phyloP scores from a whole-genome alignment of 768 basidiomycete genomes.

The Lepiota brunneoincarnata region DNA sequence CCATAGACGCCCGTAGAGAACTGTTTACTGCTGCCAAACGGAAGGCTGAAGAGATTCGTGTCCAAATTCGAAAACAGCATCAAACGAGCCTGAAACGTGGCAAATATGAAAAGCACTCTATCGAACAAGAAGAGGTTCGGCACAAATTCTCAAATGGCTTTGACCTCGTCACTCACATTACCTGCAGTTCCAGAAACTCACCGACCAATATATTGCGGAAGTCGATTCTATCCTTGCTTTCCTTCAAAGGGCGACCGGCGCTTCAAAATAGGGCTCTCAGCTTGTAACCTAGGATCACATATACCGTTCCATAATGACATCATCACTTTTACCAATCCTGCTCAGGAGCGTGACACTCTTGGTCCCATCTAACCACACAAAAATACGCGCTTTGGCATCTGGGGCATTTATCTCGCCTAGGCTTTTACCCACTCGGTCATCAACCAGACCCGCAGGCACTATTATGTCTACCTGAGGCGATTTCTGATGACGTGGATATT shows the following conservation, averaged over 20 bases:
- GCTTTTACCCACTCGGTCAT: too few species aligned
- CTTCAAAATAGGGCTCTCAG: conserved; percentile 6
- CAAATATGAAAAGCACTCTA: conserved; percentile 64
- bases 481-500: too few species aligned
- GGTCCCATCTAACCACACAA: too few species aligned
- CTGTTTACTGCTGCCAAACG: conserved; percentile 54
- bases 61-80: conserved; percentile 73
- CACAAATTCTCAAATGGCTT: not conserved
- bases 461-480: too few species aligned
- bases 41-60: conserved; percentile 72
- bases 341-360: too few species aligned
- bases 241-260: conserved; percentile 56
- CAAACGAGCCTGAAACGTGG: conserved; percentile 65
- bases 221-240: conserved; percentile 63
- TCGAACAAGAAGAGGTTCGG: conserved; percentile 69
- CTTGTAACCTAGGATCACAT: not conserved
- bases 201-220: conserved; percentile 58
- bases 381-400: too few species aligned
- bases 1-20: conserved; percentile 64
- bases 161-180: not conserved
- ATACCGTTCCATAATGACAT: too few species aligned
- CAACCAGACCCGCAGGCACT: too few species aligned
- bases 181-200: conserved; percentile 70
- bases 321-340: too few species aligned
- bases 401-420: too few species aligned